Conservation (phyloP, 1,284 basidiomycete species). For the Cystobasidiaceae sp. region DNA sequence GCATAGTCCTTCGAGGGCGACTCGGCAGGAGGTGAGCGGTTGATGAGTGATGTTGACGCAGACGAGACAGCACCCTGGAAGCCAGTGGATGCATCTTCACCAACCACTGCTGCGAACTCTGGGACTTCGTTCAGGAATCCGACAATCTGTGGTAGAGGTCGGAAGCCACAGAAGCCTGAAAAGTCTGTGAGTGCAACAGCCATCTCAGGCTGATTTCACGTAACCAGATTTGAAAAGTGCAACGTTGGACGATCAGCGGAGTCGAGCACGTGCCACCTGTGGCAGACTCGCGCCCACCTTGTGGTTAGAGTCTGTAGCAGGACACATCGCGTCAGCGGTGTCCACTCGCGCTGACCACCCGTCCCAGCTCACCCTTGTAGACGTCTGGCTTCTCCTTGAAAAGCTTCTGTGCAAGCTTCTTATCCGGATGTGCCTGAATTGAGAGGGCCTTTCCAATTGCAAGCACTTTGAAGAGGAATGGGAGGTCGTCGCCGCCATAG, state of each 20-base stretch:
- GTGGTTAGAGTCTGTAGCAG: conserved; percentile 73
- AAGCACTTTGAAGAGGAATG: conserved; percentile 90
- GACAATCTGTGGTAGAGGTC: conserved; percentile 67
- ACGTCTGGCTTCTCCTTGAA: conserved; percentile 71
- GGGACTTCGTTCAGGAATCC: conserved; percentile 63
- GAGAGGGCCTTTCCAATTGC: conserved; percentile 90
- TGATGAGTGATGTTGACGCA: conserved; percentile 45
- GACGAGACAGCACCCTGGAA: conserved; percentile 44
- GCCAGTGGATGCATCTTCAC: conserved; percentile 51
- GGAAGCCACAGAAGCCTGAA: conserved; percentile 84
- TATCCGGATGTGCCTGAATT: conserved; percentile 97
- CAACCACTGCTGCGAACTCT: conserved; percentile 71
- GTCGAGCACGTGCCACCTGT: too few species aligned
- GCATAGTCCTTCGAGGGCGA: conserved; percentile 52
- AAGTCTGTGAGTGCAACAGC: conserved; percentile 90
- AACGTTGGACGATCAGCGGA: too few species aligned
- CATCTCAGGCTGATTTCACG: conserved; percentile 71
- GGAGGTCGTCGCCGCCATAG: conserved; percentile 62
- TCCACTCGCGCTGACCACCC: too few species aligned
- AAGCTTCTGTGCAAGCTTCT: conserved; percentile 71
- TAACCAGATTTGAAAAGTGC: too few species aligned
- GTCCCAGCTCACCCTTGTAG: conserved; percentile 67
- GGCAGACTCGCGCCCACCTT: too few species aligned
- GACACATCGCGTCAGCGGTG: not conserved
- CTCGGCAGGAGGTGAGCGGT: conserved; percentile 33